Conservation (phyloP, 495 filamentous ascomycete genomes). For the Rusavskia elegans region DNA sequence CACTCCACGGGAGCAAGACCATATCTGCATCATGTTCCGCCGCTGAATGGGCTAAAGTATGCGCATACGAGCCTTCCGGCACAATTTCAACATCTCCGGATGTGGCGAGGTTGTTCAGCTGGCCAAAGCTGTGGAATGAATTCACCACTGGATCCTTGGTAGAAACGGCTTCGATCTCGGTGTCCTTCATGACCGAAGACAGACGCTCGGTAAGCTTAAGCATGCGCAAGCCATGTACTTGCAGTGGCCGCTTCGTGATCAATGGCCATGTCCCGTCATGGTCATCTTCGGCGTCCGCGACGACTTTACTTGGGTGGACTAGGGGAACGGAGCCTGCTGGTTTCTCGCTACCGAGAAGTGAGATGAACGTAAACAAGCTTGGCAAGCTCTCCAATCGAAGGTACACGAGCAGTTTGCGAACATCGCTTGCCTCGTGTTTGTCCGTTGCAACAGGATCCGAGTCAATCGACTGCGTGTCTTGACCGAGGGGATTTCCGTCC, state of each 20-base stretch:
- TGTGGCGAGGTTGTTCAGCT: slow-evolving; percentile 69
- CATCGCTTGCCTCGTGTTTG: slow-evolving; percentile 19
- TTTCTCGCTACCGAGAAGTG: slow-evolving; percentile 48
- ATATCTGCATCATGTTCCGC: slow-evolving; percentile 58
- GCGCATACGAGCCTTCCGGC: slow-evolving; percentile 62
- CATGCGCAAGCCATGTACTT: slow-evolving; percentile 75
- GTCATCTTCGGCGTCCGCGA: slow-evolving; percentile 4
- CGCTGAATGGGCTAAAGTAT: slow-evolving; percentile 52
- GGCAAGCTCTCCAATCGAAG: slow-evolving; percentile 86
- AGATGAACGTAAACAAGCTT: slow-evolving; percentile 69
- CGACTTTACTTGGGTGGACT: slow-evolving; percentile 22
- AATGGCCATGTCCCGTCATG: neutral
- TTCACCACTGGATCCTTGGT: slow-evolving; percentile 79
- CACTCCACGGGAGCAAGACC: slow-evolving; percentile 81
- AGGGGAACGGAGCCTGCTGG: slow-evolving; percentile 22
- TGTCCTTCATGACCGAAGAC: slow-evolving; percentile 89
- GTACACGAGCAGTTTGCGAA: slow-evolving; percentile 41
- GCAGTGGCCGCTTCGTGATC: slow-evolving; percentile 37
- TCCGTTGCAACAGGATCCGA: slow-evolving; percentile 21
- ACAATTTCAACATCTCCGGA: slow-evolving; percentile 65
- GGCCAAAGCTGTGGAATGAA: slow-evolving; percentile 76
- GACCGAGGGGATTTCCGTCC: slow-evolving; percentile 49
- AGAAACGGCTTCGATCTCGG: slow-evolving; percentile 62
- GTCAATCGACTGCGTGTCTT: slow-evolving; percentile 18
- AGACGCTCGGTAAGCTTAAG: slow-evolving; percentile 83